Evolutionary conservation across 352 stramenopile species (phyloP), one percentile per base, ranked within the genome.

Genomic region (Aphanomyces cochlioides): DNA sequence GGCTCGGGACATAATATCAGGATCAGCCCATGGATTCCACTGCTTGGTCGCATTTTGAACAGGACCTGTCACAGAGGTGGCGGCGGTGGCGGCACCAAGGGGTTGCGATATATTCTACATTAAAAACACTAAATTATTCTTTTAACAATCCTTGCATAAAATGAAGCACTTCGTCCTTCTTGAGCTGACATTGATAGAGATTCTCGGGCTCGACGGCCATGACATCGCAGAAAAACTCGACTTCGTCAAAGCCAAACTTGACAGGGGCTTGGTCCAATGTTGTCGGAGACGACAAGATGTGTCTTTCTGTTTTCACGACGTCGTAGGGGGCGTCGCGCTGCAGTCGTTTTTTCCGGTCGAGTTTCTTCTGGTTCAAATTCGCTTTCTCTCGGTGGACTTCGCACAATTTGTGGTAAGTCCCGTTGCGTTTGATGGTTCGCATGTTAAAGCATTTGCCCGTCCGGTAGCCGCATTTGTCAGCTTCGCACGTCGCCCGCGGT

Each of bases 221-320:
- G 75, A 92, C 75, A 56, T 78, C 87, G 78, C 77, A 90, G 71
- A 92, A 92, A 72, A 92, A 89, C 38, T 79, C 77, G 39, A 90
- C 78, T 69, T 92, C 85, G 54, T 92, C 85, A 57, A 74, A 83
- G 4, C 79, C 75, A 10, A 92, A 75, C 21, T 45, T 75, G 12
- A 89, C 68, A 10, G 83, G 85, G 45, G 79, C 82, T 47, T 92
- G 82, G 47, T 89, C 47, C 13, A 92, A 76, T 38, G 74, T 89
- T 13, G 83, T 90, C 37, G 85, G 82, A 34, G 77, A 72, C 3
- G 66, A 12, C 50, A 36, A 37, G 7, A 28, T 17, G 13, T 15
- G n/a, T 19, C 45, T 53, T 10, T 17, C 15, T 21, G 17, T 36
- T 10, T 58, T 58, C 17, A n/a, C 7, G 40, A 34, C 45, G 10